Evolutionary conservation across 2,329 filamentous ascomycete species (phyloP), one percentile per base, ranked within the genome.

Genomic region (Thielaviopsis musarum): DNA sequence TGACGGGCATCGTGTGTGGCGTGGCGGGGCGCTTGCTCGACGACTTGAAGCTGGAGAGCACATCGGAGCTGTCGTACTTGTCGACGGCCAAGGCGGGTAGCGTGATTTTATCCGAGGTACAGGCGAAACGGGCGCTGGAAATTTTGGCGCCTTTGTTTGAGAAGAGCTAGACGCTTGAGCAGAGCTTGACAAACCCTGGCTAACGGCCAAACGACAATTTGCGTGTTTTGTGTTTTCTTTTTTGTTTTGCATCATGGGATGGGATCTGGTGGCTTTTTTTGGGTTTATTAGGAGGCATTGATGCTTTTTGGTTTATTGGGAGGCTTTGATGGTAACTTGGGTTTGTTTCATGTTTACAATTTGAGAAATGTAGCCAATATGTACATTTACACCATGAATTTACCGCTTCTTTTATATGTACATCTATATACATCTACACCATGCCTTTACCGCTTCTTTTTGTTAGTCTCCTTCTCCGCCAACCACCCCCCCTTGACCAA

Each of bases 1-100:
- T 89, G 7, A 95, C 91, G 0, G 91, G 91, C 22, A 96, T 98
- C 61, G 89, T 98, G 3, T 96, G 91, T 65, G 91, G 93, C 28
- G 88, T 98, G 1, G 91, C 91, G 0, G 88, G 90, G 26, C 80
- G 83, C 59, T 75, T 97, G 28, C 86, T 90, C 0, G 82, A 87
- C 56, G 87, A 87, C 53, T 84, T 88, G 70, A 71, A 76, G 59
- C 73, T 73, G 65, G 69, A 69, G 38, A 73, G 74, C 62, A 77
- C 72, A 64, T 81, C 88, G 0, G 90, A 96, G 69, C 83, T 97
- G 71, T 91, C 86, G 61, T 97, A 96, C 69, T 74, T 97, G 63
- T 93, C 87, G 62, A 97, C 91, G 0, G 90, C 89, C 4, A 80
- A 85, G 51, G 89, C 91, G 0, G 91, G 91, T 1, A 91, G 89